Evolutionary conservation across 768 basidiomycete species (phyloP), one percentile per base, ranked within the genome.

Genomic region (Xerocomellus dryophilus): DNA sequence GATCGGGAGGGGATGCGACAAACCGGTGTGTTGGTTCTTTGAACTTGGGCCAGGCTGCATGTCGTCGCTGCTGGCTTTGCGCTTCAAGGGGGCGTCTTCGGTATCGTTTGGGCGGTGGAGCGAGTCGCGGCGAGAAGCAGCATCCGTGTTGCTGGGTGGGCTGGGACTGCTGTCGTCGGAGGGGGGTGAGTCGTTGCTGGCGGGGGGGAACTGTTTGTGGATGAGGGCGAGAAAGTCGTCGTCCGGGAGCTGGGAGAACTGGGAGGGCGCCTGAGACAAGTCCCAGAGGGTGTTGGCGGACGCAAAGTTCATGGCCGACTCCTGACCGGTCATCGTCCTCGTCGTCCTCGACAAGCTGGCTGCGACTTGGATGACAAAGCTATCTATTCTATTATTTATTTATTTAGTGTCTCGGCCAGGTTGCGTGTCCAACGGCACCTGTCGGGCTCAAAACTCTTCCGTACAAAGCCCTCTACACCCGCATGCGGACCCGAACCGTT

Each of bases 131-230:
- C 56, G 43, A 23, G 61, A 73, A 25, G 31, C 2, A 0, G 62
- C 36, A 43, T 72, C 72, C 32, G 64, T 59, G 21, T 74, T 71
- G 60, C 81, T 81, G 5, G 84, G 80, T 3, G 90, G 88, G 60
- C 88, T 91, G 34, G 90, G 88, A 56, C 85, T 88, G 70, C 85
- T 88, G 61, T 88, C 86, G 61, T 88, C 88, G 0, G 85, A 85
- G 2, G 82, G 79, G 5, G 89, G 83, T 50, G 76, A 77, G 42
- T 73, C 65, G 58, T 66, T 67, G 51, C 60, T 62, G 0, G 70
- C 27, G 20, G 70, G 60, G 32, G 81, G 75, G 63, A 87, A 90
- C 70, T 90, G 89, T 62, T 89, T 90, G 65, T 86, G 84, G 3
- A 92, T 77, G 47, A 90, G 77, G 11, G 85, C 81, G 41, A 91